Conservation (phyloP, 164 flowering plant genomes). For the Hamamelis virginiana region DNA sequence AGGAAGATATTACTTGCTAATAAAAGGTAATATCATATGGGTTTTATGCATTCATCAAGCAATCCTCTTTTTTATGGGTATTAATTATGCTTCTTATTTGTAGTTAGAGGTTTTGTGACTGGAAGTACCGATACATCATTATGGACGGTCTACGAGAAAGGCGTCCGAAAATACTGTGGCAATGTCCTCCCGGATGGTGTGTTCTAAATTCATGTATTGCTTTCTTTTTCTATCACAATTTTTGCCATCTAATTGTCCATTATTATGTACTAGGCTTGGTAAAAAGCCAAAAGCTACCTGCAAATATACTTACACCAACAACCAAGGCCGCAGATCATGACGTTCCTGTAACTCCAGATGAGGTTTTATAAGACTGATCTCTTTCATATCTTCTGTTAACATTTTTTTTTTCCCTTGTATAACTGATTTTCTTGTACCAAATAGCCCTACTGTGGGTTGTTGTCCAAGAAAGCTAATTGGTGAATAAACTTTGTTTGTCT, state of each 20-base stretch:
- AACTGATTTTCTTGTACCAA: neutral
- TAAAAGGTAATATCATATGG: too few relatives aligned
- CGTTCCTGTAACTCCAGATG: slow-evolving; percentile 84
- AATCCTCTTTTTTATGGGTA: neutral
- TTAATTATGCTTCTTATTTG: slow-evolving; percentile 17
- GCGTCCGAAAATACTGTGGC: slow-evolving; percentile 90
- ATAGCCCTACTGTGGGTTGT: neutral
- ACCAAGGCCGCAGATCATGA: slow-evolving; percentile 96
- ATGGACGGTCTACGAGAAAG: slow-evolving; percentile 94
- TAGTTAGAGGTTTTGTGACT: slow-evolving; percentile 90
- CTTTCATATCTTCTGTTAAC: neutral
- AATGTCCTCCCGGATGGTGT: slow-evolving; percentile 83
- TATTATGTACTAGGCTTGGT: slow-evolving; percentile 53
- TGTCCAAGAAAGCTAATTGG: neutral
- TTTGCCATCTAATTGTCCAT: slow-evolving; percentile 9
- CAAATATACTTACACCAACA: slow-evolving; percentile 90
- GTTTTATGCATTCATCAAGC: neutral
- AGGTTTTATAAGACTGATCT: slow-evolving; percentile 41
- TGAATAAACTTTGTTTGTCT: too few relatives aligned
- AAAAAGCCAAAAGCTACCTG: slow-evolving; percentile 76
- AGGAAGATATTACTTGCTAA: too few relatives aligned
- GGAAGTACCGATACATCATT: slow-evolving; percentile 97
- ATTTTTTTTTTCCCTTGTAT: neutral
- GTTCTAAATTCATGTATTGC: neutral
- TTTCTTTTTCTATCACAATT: slow-evolving; percentile 1